Base-by-base conservation (phyloP, 305 asterid genomes). In the Solanum hybrid region DNA sequence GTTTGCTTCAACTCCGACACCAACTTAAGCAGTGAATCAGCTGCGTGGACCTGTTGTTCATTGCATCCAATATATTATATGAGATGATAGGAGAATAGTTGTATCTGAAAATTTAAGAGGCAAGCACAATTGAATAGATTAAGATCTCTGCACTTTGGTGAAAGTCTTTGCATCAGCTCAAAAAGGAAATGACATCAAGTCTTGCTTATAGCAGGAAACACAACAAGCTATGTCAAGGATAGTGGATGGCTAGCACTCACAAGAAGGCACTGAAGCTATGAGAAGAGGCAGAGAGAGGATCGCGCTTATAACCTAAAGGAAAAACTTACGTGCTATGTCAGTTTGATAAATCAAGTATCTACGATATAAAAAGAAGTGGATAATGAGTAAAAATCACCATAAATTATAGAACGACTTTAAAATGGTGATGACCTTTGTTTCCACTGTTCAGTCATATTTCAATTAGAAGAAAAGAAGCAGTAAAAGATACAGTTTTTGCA, bases 1-100 rank as follows among this genome's bases (percentile, higher is more conserved):
- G 98, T 95, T 92, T 96, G 98, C 90, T 96, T 95, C 93, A 97
- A 91, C 90, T 96, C 98, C 0, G 98, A 96, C n/a, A 95, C 99
- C 95, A 96, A 89, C 93, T 97, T 96, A 29, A 97, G 95, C 94
- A 96, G 92, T 14, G 98, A 95, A 75, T 95, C 99, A 19, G 98
- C 95, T 22, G 99, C 96, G 86, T 95, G 98, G 56, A 95, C 98
- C 99, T 97, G 94, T 93, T 90, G 72, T 88, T 66, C 32, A 40
- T 42, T 10, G 86, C 90, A 75, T 88, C 36, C 88, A 87, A 78
- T 3, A 29, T 17, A 11, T 31, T 85, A 85, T 32, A 32, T 85
- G n/a, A 51, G 29, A 85, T 31, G 32, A 45, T 17, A 45, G 40
- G 27, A 31, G 7, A 56, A 19, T 3, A 19, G 42, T 4, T 45